Evolutionary conservation across 2,329 filamentous ascomycete species (phyloP), one percentile per base, ranked within the genome.

Genomic region (Cucurbitaria berberidis): DNA sequence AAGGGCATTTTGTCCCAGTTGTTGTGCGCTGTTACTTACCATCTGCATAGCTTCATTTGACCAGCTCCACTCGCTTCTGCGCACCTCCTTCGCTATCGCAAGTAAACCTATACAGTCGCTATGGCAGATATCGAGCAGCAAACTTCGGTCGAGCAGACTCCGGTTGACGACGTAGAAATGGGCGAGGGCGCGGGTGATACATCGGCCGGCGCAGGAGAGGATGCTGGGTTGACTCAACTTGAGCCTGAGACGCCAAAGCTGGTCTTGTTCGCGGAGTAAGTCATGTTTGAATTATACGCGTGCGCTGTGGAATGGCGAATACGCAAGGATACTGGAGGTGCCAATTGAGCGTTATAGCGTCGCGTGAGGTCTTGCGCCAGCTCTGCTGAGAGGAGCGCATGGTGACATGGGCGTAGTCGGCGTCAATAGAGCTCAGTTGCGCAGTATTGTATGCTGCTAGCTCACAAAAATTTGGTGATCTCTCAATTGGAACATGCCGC

Each of bases 91-190:
- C 27, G 36, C 21, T 39, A 34, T 44, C 36, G 18, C 40, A 42
- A 36, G 16, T 38, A 48, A 8, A 30, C 42, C 50, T 5, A 29
- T 10, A 42, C 40, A 42, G 8, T 55, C 40, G 32, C 49, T 29
- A 68, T 74, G 72, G 72, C 67, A 52, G 70, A 74, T 43, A 43
- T 55, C 9, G 69, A 70, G 46, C 59, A 68, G 30, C 58, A 64
- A 18, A 71, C 63, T 19, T 67, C 70, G 1, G 34, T 70, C 8
- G 72, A 72, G 57, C 64, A 58, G 46, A 68, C 63, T 2, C 62
- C 66, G 1, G 61, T 73, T 9, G 74, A 73, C 3, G 81, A 84
- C 58, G 71, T 83, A 26, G 82, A 83, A 45, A 81, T 84, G 80
- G 76, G 64, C 13, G 78, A 76, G 21, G 67, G 63, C 9, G 59